phyloP scores from a whole-genome alignment of 2,329 filamentous ascomycete species.

The Zasmidium angulare region DNA sequence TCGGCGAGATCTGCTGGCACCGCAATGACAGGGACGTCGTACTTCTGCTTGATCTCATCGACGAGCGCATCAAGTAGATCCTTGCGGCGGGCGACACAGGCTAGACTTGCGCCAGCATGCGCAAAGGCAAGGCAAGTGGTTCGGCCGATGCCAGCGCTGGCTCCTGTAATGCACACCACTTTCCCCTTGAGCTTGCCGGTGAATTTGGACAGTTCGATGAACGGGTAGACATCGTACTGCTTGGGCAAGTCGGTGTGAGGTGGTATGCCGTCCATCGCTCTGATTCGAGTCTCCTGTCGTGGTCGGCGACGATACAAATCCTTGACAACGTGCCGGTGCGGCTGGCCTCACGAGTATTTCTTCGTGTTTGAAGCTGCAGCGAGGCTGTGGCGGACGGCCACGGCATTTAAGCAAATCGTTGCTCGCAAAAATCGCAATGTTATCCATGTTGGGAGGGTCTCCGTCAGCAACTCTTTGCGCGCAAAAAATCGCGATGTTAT shows the following conservation, averaged over 20 bases:
- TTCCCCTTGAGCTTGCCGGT: constrained; percentile 24
- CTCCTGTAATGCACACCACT: constrained; percentile 29
- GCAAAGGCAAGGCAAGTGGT: constrained; percentile 21
- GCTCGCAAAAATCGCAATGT: too few species aligned
- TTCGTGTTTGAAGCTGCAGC: too few species aligned
- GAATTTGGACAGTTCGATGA: constrained; percentile 20
- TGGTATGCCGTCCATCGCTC: neutral
- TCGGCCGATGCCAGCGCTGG: constrained; percentile 24
- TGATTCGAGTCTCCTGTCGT: too few species aligned
- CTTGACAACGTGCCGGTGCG: too few species aligned
- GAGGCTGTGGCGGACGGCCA: too few species aligned
- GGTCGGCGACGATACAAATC: too few species aligned
- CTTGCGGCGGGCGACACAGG: constrained; percentile 24
- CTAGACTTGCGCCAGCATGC: constrained; percentile 21
- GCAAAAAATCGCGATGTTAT: too few species aligned
- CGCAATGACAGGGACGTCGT: constrained; percentile 17
- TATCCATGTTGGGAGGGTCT: too few species aligned
- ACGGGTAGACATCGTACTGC: constrained; percentile 16
- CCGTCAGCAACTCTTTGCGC: too few species aligned
- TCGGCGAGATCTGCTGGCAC: constrained; percentile 18
- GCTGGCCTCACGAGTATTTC: too few species aligned
- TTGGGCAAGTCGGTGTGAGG: constrained; percentile 1
- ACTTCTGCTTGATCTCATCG: constrained; percentile 19
- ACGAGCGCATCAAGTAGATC: constrained; percentile 19
- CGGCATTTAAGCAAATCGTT: too few species aligned